Conservation (phyloP, 2,329 filamentous ascomycete species). For the Monosporascus sp. region DNA sequence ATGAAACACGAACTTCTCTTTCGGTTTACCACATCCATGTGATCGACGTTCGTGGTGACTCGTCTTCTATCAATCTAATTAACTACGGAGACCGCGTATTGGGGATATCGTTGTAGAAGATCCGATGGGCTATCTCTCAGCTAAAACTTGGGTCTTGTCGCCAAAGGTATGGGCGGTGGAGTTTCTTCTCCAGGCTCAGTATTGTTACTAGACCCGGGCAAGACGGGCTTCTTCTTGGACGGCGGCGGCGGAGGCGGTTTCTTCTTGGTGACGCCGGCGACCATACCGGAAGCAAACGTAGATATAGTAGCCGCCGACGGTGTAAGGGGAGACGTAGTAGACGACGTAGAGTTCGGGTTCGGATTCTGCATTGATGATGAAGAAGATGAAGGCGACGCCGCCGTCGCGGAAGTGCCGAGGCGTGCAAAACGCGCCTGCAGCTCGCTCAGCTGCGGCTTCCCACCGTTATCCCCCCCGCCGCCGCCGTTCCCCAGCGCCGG, state of each 20-base stretch:
- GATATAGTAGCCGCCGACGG: constrained; percentile 8
- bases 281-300: background rate
- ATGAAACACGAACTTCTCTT: background rate
- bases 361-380: constrained; percentile 2
- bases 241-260: constrained; percentile 39
- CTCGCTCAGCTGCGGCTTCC: constrained; percentile 51
- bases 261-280: constrained; percentile 39
- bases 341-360: background rate
- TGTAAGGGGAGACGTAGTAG: constrained; percentile 9
- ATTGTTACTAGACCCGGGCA: constrained; percentile 20
- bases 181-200: constrained; percentile 22
- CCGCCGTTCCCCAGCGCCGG: background rate
- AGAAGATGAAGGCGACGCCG: constrained; percentile 10
- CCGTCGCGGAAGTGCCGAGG: constrained; percentile 35
- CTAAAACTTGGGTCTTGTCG: constrained; percentile 44
- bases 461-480: constrained; percentile 4
- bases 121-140: constrained; percentile 1
- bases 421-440: constrained; percentile 63
- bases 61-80: background rate
- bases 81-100: background rate
- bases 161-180: constrained; percentile 49
- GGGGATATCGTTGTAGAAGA: background rate
- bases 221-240: constrained; percentile 45
- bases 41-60: background rate
- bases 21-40: background rate